These are phyloP conservation scores for Alternaria solani DNA, from an alignment of 2,329 filamentous ascomycete species.

Conservation along the genomic window DNA sequence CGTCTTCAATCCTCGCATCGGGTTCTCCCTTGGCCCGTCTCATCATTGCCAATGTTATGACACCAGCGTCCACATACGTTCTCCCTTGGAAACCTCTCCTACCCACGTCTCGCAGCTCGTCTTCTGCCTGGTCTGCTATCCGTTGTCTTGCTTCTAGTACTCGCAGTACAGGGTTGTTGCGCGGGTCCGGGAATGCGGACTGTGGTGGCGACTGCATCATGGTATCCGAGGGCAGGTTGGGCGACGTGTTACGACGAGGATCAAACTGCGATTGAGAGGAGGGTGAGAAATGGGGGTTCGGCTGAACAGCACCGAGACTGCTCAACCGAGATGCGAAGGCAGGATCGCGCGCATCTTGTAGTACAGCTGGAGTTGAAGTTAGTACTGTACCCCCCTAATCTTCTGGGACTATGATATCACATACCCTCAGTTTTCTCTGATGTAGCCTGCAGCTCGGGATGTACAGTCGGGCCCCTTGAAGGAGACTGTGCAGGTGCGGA, in stretches of 20 bases:
- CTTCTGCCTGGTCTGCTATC: slow-evolving; percentile 62
- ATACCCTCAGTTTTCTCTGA: slow-evolving; percentile 51
- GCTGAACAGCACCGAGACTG: slow-evolving; percentile 65
- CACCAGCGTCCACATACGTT: slow-evolving; percentile 56
- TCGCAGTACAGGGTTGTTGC: slow-evolving; percentile 63
- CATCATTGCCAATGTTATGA: slow-evolving; percentile 51
- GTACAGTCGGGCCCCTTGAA: slow-evolving; percentile 52
- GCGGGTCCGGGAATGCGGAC: slow-evolving; percentile 44
- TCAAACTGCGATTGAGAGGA: slow-evolving; percentile 60
- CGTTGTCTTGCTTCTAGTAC: slow-evolving; percentile 61
- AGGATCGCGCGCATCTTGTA: slow-evolving; percentile 68
- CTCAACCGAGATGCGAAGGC: slow-evolving; percentile 83
- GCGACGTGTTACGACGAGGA: slow-evolving; percentile 39
- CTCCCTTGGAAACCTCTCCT: slow-evolving; percentile 52
- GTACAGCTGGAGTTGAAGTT: slow-evolving; percentile 56
- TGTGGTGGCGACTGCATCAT: slow-evolving; percentile 44
- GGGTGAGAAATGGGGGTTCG: slow-evolving; percentile 64
- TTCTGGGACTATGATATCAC: background rate
- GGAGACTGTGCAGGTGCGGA: slow-evolving; percentile 40
- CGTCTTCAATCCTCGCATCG: slow-evolving; percentile 41
- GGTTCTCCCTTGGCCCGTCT: slow-evolving; percentile 39
- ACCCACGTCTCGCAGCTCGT: slow-evolving; percentile 59
- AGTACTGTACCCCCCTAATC: background rate
- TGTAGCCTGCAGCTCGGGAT: slow-evolving; percentile 51
- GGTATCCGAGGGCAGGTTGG: slow-evolving; percentile 33